A percentile compares a stretch with the other conserved stretches of the same genome.
Evolutionary conservation across 1,139 yeast species (phyloP).

Genomic region (Lodderomyces oxycetoniae): DNA sequence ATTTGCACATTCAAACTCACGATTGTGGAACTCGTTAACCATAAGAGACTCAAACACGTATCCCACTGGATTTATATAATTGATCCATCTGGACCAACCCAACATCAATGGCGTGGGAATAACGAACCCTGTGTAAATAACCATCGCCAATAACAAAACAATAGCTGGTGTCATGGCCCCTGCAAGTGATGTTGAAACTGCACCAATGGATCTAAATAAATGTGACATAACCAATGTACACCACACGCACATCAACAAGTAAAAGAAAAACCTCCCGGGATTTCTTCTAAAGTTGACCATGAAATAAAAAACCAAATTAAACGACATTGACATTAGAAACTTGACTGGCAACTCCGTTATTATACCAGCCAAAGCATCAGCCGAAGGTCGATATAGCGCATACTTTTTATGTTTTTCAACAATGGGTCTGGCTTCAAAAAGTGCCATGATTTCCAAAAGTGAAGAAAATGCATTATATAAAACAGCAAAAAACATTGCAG

Average conservation of each 20-base stretch:
- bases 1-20: conserved; percentile 45
- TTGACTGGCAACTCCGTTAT: conserved; percentile 58
- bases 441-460: conserved; percentile 52
- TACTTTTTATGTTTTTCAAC: conserved; percentile 59
- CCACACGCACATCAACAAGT: conserved; percentile 41
- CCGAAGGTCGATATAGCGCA: conserved; percentile 61
- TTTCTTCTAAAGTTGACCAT: conserved; percentile 51
- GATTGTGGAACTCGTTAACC: conserved; percentile 49
- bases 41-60: conserved; percentile 54
- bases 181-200: conserved; percentile 50
- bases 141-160: conserved; percentile 46
- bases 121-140: conserved; percentile 57
- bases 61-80: conserved; percentile 52
- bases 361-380: conserved; percentile 57
- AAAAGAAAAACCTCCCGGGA: conserved; percentile 59
- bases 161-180: conserved; percentile 64
- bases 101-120: conserved; percentile 54
- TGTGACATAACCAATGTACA: conserved; percentile 52
- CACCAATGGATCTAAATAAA: conserved; percentile 57
- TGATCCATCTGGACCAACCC: conserved; percentile 63
- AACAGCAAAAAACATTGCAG: conserved; percentile 53
- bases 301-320: conserved; percentile 52
- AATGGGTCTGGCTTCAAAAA: conserved; percentile 56
- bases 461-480: conserved; percentile 55
- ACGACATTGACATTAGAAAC: conserved; percentile 37